phyloP scores from a whole-genome alignment of 2,329 filamentous ascomycete genomes.

The Nothomitra cinnamomea region DNA sequence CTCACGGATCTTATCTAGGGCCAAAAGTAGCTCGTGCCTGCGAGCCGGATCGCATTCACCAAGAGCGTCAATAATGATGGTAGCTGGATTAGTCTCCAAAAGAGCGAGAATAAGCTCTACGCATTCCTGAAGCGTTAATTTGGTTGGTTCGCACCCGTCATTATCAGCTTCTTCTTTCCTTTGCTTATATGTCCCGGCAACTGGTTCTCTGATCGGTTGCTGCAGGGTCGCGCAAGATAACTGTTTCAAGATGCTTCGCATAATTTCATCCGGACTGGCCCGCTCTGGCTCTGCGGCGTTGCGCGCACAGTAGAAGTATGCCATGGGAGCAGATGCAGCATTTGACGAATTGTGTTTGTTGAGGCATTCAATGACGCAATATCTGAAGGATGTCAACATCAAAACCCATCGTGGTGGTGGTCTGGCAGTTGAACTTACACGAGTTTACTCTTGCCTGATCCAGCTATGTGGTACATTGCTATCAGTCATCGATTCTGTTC shows the following conservation, averaged over 20 bases:
- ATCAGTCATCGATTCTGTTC: not conserved
- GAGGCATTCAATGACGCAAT: too few species aligned
- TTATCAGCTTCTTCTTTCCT: not conserved
- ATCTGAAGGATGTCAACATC: too few species aligned
- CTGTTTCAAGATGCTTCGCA: not conserved
- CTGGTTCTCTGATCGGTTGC: not conserved
- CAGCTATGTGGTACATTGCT: not conserved
- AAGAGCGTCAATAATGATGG: conserved; percentile 21
- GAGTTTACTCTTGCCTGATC: not conserved
- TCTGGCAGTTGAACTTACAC: too few species aligned
- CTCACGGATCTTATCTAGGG: conserved; percentile 15
- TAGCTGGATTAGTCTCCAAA: conserved; percentile 12
- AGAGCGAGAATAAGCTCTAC: conserved; percentile 13
- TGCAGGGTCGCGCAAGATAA: not conserved
- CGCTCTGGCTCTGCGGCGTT: not conserved
- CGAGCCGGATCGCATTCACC: conserved; percentile 18
- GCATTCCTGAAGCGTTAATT: not conserved
- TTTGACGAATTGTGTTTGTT: too few species aligned
- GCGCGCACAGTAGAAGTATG: not conserved
- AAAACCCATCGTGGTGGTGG: too few species aligned
- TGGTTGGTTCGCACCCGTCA: not conserved
- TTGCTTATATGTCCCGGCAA: not conserved
- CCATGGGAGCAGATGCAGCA: not conserved
- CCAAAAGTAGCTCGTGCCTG: conserved; percentile 14
- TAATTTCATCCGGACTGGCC: not conserved